These are phyloP conservation scores for Cordyceps cateniannulata DNA, from an alignment of 2,329 filamentous ascomycete genomes.

Conservation along the genomic window DNA sequence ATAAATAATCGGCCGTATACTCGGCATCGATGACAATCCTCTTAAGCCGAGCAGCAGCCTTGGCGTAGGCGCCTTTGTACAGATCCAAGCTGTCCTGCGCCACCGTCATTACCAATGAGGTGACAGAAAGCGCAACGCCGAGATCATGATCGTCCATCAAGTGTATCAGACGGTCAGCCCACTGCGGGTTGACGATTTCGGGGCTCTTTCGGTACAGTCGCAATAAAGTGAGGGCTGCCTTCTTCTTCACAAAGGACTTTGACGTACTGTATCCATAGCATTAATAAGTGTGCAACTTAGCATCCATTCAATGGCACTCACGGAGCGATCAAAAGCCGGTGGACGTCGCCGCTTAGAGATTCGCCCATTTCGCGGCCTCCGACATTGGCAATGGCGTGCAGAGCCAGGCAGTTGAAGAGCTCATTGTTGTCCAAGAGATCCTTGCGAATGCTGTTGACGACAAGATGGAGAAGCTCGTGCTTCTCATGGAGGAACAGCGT, in stretches of 20 bases:
- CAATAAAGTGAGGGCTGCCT: constrained; percentile 87
- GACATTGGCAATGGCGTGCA: constrained; percentile 97
- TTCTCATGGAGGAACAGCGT: constrained; percentile 96
- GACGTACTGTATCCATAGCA: constrained; percentile 45
- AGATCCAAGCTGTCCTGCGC: constrained; percentile 91
- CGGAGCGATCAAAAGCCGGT: constrained; percentile 90
- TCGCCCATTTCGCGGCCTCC: constrained; percentile 97
- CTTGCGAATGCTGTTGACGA: constrained; percentile 98
- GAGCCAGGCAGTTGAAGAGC: constrained; percentile 90
- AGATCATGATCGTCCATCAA: constrained; percentile 95
- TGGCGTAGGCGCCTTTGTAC: constrained; percentile 90
- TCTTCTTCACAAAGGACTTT: constrained; percentile 98
- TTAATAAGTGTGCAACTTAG: background rate
- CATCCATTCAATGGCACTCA: constrained; percentile 39
- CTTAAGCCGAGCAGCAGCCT: constrained; percentile 84
- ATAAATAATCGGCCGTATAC: constrained; percentile 84
- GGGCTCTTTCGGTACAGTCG: constrained; percentile 92
- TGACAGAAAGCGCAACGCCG: constrained; percentile 90
- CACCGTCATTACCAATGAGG: constrained; percentile 88
- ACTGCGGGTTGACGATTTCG: constrained; percentile 89
- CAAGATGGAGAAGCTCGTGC: constrained; percentile 90
- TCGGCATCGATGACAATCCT: constrained; percentile 87
- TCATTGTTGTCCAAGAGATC: constrained; percentile 93
- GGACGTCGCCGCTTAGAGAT: constrained; percentile 83
- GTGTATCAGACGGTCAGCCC: constrained; percentile 97